Conservation (phyloP, 805 yeast species). For the Martiniozyma abietophila region DNA sequence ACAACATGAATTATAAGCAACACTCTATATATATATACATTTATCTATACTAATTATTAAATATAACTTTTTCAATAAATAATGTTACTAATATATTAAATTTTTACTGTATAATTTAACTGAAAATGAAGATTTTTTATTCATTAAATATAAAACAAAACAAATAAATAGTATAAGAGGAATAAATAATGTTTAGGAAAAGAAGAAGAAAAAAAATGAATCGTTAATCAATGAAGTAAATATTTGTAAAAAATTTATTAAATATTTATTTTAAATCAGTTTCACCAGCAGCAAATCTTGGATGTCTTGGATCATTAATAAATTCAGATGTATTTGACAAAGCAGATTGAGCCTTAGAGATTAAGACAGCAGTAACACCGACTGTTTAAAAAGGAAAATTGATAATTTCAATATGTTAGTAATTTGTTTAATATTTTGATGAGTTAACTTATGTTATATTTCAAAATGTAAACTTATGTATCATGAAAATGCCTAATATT, state of each 20-base stretch:
- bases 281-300: conserved; percentile 53
- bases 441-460: too few relatives aligned
- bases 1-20: conserved; percentile 24
- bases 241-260: not conserved
- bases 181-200: too few relatives aligned
- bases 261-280: conserved; percentile 8
- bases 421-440: too few relatives aligned
- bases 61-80: not conserved
- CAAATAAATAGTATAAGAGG: conserved; percentile 5
- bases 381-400: conserved; percentile 15
- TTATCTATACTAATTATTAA: not conserved
- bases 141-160: conserved; percentile 4
- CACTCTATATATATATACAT: not conserved
- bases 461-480: too few relatives aligned
- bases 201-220: conserved; percentile 2
- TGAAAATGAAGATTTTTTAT: conserved; percentile 2
- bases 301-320: conserved; percentile 94
- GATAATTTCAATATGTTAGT: conserved; percentile 4
- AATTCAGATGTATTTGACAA: conserved; percentile 69
- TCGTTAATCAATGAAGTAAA: conserved; percentile 4
- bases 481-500: too few relatives aligned
- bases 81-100: too few relatives aligned
- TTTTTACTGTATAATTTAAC: too few relatives aligned
- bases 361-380: conserved; percentile 58
- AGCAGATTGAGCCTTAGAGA: conserved; percentile 60